Base-by-base conservation (phyloP, 2,329 filamentous ascomycete species). In the Penicillium sp. region DNA sequence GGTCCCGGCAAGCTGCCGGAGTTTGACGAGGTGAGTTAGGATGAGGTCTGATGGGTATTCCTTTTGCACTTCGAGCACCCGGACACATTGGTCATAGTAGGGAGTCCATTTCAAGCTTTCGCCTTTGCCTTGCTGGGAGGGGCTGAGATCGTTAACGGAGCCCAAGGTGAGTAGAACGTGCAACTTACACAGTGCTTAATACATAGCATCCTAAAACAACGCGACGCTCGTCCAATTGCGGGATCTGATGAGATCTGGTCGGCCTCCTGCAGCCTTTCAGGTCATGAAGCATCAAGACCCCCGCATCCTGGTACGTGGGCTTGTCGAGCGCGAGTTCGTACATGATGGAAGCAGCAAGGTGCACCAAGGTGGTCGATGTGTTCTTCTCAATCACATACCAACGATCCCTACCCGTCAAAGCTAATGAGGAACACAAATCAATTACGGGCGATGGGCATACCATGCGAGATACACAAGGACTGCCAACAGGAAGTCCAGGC, bases 21-120 rank as follows among this genome's bases (percentile, higher is more conserved):
- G 19, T 35, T 49, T 60, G 13, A 54, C 49, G 11, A 60, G 41
- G 17, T 60, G 57, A 19, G 49, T 31, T 17, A 60, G 50, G 13
- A 60, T 19, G 9, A 26, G 17, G 17, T 60, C 57, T 2, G 49
- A 29, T 23, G 3, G 11, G 13, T n/a, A 54, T 60, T 60, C 57
- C 1, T 54, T 60, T 26, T 44, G n/a, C 11, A 55, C 50, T 19
- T 60, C 50, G 7, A 60, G 29, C 7, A 30, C 19, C 8, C 44
- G 57, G 23, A 60, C 19, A 41, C 49, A 60, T n/a, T 54, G 35
- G 26, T 60, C 57, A 5, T 35, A 60, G 19, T 38, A 48, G 8
- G 57, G 26, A 9, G 50, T 60, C 57, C 57, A 60, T n/a, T 41
- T 30, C 15, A 60, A 45, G n/a, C 49, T 52, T 21, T 60, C 57